Conservation (phyloP, 1,139 yeast species). For the Debaryomyces sp. region DNA sequence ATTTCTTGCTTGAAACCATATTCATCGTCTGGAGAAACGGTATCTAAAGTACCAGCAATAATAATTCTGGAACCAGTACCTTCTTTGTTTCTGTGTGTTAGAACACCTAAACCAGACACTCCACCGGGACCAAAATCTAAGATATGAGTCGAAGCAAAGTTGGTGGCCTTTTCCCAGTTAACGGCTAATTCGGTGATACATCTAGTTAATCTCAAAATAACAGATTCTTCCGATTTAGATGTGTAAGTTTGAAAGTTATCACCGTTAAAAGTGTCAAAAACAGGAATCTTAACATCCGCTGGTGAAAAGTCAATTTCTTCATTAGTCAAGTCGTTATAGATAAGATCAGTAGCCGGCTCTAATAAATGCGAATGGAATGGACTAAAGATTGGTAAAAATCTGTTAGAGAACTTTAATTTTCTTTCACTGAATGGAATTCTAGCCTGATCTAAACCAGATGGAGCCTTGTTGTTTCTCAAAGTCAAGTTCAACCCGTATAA, state of each 20-base stretch:
- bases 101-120: constrained; percentile 91
- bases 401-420: constrained; percentile 87
- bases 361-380: constrained; percentile 96
- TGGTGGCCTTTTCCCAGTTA: constrained; percentile 90
- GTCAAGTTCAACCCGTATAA: constrained; percentile 92
- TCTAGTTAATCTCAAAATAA: constrained; percentile 64
- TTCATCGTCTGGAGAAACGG: constrained; percentile 64
- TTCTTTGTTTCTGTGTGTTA: constrained; percentile 96
- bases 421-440: constrained; percentile 92
- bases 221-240: constrained; percentile 36
- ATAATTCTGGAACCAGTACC: constrained; percentile 97
- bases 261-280: constrained; percentile 88
- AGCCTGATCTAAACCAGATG: constrained; percentile 92
- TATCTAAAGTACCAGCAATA: constrained; percentile 88
- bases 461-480: constrained; percentile 92
- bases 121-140: constrained; percentile 99
- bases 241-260: constrained; percentile 60
- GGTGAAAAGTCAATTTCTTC: constrained; percentile 61
- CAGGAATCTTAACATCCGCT: constrained; percentile 73
- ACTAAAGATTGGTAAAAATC: constrained; percentile 92
- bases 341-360: constrained; percentile 66
- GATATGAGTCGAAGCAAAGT: constrained; percentile 80
- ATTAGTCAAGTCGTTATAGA: constrained; percentile 61
- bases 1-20: constrained; percentile 96
- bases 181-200: constrained; percentile 90